A percentile compares a stretch with the other conserved stretches of the same genome.
Conservation (phyloP, 192 early-diverging fungal genomes). For the Coemansia furcata region DNA sequence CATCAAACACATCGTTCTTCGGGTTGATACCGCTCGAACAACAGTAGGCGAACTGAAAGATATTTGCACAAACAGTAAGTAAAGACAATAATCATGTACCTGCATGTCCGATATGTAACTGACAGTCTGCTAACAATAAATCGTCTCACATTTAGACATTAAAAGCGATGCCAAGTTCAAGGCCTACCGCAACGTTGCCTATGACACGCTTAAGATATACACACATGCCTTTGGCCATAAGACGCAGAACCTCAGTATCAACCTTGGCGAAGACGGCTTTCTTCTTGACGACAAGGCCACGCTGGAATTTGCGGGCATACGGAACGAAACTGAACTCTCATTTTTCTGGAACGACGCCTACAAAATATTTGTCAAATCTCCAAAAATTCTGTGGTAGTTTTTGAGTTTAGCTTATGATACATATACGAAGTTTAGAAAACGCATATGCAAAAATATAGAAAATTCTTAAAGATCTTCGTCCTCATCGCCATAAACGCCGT, state of each 20-base stretch:
- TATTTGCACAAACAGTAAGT: slow-evolving; percentile 24
- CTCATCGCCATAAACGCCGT: not conserved
- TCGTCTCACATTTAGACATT: slow-evolving; percentile 17
- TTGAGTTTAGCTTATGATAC: slow-evolving; percentile 1
- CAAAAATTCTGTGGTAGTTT: slow-evolving; percentile 77
- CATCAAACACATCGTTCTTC: slow-evolving; percentile 76
- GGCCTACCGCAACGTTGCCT: slow-evolving; percentile 19
- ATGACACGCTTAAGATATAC: slow-evolving; percentile 43
- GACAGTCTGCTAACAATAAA: not conserved
- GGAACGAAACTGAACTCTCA: slow-evolving; percentile 82
- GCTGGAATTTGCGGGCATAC: slow-evolving; percentile 49
- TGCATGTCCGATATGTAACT: not conserved
- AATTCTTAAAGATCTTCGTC: not conserved
- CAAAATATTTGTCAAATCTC: slow-evolving; percentile 68
- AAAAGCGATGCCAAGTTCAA: slow-evolving; percentile 33
- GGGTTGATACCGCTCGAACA: slow-evolving; percentile 60
- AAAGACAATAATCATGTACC: not conserved
- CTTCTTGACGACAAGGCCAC: slow-evolving; percentile 58
- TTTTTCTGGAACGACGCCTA: slow-evolving; percentile 75
- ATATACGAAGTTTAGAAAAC: not conserved
- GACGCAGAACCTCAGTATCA: slow-evolving; percentile 85
- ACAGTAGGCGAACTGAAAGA: slow-evolving; percentile 59
- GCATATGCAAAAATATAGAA: not conserved
- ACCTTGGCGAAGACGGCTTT: slow-evolving; percentile 70
- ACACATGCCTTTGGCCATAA: slow-evolving; percentile 52